Evolutionary conservation across 371 early-diverging fungal genomes (phyloP), one percentile per base, ranked within the genome.

Genomic region (Mucor irregularis): DNA sequence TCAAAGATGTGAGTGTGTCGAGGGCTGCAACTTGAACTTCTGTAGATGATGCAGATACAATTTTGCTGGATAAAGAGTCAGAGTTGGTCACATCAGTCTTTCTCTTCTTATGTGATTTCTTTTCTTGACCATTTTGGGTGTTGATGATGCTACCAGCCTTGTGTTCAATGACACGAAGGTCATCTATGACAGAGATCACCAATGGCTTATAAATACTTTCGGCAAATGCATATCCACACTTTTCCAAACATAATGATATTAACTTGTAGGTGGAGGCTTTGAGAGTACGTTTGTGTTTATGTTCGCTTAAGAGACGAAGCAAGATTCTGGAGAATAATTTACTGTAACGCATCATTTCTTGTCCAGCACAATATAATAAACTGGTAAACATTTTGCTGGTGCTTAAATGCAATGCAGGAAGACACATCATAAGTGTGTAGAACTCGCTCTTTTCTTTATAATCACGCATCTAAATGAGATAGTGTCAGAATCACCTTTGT

Each of bases 151-250:
- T 45, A 26, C 66, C 33, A 3, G 49, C 17, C 25, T 61, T 63
- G 11, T 58, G 54, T 45, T 66, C 57, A 24, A 54, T 26, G 4
- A 69, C 54, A 2, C 34, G 53, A 2, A 71, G 57, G 38, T 78
- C 74, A 38, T 73, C 61, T 30, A 73, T 46, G 26, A 74, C 37
- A 19, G 53, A 49, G 13, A 42, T n/a, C 9, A 68, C 45, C 38
- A 75, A 44, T 8, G 72, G 64, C 52, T 73, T 78, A n/a, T 61
- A 49, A 16, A 73, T 58, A 19, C 30, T 64, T 31, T 73, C 64
- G 17, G 61, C 73, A 53, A 81, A 76, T 0, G 65, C 67, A 33
- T 68, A 66, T 0, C 79, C 77, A 47, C 64, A 78, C 46, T 73
- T 71, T 44, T 75, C 70, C 26, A 81, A 44, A 38, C 79, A 81